Evolutionary conservation across 176 grass and related monocot genomes (phyloP), one percentile per base, ranked within the genome.

Genomic region (Oryza rufipogon): DNA sequence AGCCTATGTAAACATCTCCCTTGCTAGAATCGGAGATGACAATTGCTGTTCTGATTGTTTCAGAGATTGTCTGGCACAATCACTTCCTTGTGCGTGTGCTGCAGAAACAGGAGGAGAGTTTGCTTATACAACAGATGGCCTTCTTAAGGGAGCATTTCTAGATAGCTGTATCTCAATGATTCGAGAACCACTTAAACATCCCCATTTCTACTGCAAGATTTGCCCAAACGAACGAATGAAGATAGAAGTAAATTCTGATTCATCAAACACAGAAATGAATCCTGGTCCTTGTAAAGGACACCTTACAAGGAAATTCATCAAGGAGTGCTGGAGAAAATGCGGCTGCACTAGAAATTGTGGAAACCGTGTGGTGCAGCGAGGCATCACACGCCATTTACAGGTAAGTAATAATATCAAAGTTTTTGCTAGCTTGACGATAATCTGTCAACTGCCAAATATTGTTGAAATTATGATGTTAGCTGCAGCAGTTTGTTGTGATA

Each of bases 291-390:
- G 96, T 68, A 98, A 93, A 84, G 96, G 96, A 7, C 96, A 98
- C 60, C 58, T 39, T 30, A 61, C 93, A 52, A 84, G 65, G 75
- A 98, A 89, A 63, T 98, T 98, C 87, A 89, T 98, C 39, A 98
- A 98, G 75, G 96, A 98, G 85, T 98, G 96, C 68, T 98, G 96
- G 93, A 91, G 71, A 39, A 98, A 98, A 80, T 98, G 96, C 42
- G 88, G 93, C 0, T 98, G 96, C 56, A 83, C 76, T 5, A 93
- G 65, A 84, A 83, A 87, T 38, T 98, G 96, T 72, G 93, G 89
- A 81, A 98, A 98, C 16, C 93, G 96, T 41, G 80, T 98, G 16
- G 96, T 98, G 58, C 96, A 98, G 74, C 85, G 91, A 89, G 93
- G 96, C 28, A 95, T 98, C 16, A 85, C 72, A 70, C 32, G 69